Percentiles rank a stretch among this genome's conserved stretches.
Evolutionary conservation across 257 asterid genomes (phyloP).

Genomic region (Anisodus tanguticus): DNA sequence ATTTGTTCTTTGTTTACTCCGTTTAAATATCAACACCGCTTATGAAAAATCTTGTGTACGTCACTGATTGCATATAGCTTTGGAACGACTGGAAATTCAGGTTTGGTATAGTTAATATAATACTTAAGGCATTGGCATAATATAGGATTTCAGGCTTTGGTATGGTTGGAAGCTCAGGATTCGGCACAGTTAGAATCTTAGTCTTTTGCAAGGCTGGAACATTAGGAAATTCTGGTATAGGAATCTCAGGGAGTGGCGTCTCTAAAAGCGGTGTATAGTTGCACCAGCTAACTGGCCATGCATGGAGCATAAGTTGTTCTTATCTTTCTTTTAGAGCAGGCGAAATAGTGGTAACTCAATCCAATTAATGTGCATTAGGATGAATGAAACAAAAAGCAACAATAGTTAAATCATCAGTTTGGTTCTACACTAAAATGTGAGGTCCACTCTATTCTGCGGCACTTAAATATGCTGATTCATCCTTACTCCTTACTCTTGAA

Average conservation of each 20-base stretch:
- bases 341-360: neutral
- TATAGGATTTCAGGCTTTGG: neutral
- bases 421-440: neutral
- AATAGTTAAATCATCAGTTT: neutral
- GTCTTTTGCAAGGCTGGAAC: neutral
- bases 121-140: constrained; percentile 28
- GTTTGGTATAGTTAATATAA: constrained; percentile 27
- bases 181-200: constrained; percentile 23
- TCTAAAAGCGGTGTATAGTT: constrained; percentile 32
- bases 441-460: neutral
- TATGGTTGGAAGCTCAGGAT: constrained; percentile 30
- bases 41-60: neutral
- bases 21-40: neutral
- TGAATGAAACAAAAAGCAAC: neutral
- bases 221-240: neutral
- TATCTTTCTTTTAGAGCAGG: neutral
- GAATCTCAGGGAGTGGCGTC: constrained; percentile 12
- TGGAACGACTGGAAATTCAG: constrained; percentile 37
- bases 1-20: neutral
- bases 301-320: constrained; percentile 9
- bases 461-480: neutral
- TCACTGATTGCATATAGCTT: constrained; percentile 20
- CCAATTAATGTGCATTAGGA: constrained; percentile 6
- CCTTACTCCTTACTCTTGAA: neutral
- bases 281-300: constrained; percentile 31